A percentile compares a stretch with the other conserved stretches of the same genome.
Conservation (phyloP, 371 early-diverging fungal genomes). For the Conidiobolus incongruus region DNA sequence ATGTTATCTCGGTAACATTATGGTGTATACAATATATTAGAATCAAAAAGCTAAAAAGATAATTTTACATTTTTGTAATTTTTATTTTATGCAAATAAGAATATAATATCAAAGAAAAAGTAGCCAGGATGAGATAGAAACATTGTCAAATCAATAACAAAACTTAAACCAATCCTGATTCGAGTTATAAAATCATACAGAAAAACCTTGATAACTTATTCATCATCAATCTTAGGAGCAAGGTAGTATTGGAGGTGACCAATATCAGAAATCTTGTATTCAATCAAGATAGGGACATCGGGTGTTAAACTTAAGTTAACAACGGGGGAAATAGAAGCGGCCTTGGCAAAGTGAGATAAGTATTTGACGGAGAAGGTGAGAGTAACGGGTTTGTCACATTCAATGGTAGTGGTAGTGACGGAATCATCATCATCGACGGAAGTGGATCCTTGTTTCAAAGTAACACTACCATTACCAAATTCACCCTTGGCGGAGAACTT, state of each 20-base stretch:
- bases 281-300: constrained; percentile 81
- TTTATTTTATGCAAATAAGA: too few species aligned
- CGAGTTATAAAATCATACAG: too few species aligned
- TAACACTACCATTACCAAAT: constrained; percentile 62
- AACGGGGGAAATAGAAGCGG: constrained; percentile 55
- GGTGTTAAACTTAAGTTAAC: constrained; percentile 66
- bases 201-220: constrained; percentile 7
- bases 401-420: constrained; percentile 43
- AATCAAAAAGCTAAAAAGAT: too few species aligned
- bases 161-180: too few species aligned
- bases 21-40: too few species aligned
- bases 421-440: constrained; percentile 42
- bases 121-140: too few species aligned
- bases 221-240: constrained; percentile 15
- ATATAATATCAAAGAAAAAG: too few species aligned
- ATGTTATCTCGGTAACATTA: too few species aligned
- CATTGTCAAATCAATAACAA: too few species aligned
- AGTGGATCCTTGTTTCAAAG: constrained; percentile 51
- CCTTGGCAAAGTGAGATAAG: constrained; percentile 86
- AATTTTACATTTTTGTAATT: too few species aligned
- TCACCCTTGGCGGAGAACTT: constrained; percentile 81
- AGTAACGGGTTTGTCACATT: constrained; percentile 50
- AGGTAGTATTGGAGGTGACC: constrained; percentile 91
- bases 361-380: constrained; percentile 88
- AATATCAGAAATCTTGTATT: constrained; percentile 74